Conservation (phyloP, 148 eudicot species). For the Gaultheria prostrata region DNA sequence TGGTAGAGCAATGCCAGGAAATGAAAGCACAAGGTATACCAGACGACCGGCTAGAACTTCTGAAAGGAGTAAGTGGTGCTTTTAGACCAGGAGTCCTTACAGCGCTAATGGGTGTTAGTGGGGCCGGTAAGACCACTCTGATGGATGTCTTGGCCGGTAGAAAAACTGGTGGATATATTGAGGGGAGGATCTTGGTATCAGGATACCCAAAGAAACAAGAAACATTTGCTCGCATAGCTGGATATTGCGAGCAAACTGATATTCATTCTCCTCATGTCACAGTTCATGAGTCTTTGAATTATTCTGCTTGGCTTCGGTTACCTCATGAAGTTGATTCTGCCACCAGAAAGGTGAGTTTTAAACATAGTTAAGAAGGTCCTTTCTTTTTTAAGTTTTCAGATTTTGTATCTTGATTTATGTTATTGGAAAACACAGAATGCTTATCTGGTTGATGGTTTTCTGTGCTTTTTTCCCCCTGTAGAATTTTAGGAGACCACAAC, state of each 20-base stretch:
- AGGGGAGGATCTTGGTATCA: constrained; percentile 53
- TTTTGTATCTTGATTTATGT: background rate
- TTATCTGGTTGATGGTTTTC: background rate
- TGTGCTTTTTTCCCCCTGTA: too few relatives aligned
- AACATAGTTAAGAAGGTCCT: background rate
- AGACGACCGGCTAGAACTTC: constrained; percentile 59
- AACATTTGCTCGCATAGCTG: constrained; percentile 65
- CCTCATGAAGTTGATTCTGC: constrained; percentile 46
- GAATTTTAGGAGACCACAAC: too few relatives aligned
- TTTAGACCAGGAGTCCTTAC: constrained; percentile 79
- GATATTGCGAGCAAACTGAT: constrained; percentile 43
- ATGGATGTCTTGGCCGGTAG: constrained; percentile 85
- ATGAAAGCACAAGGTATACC: constrained; percentile 65
- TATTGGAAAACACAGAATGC: background rate
- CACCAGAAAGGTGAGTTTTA: constrained; percentile 45
- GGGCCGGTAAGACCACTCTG: constrained; percentile 77
- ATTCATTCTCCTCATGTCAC: constrained; percentile 44
- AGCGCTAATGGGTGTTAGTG: constrained; percentile 47
- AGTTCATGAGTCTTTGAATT: constrained; percentile 60
- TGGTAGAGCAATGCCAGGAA: constrained; percentile 40
- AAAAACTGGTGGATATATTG: constrained; percentile 66
- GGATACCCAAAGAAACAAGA: constrained; percentile 70
- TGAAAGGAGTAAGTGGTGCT: constrained; percentile 74
- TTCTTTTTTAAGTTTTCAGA: background rate
- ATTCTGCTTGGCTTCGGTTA: constrained; percentile 75